Percentiles rank a stretch among this genome's conserved stretches.
Conservation (phyloP, 805 yeast species). For the Starmera quercuum region DNA sequence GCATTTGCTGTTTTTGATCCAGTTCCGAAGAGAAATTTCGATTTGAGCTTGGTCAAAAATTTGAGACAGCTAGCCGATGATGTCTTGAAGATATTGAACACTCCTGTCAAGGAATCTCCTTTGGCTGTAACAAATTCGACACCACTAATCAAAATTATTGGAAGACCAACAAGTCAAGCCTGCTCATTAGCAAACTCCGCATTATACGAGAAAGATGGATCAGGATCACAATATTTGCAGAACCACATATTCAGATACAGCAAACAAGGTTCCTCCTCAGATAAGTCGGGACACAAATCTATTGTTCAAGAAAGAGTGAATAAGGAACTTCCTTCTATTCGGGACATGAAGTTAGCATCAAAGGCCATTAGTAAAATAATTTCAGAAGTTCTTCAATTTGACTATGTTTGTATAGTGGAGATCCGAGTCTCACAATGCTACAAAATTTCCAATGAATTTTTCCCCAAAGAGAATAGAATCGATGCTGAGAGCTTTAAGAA, state of each 20-base stretch:
- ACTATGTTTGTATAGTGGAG: constrained; percentile 44
- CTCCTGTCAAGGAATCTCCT: constrained; percentile 18
- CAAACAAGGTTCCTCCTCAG: constrained; percentile 10
- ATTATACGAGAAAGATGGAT: constrained; percentile 56
- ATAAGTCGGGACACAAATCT: constrained; percentile 10
- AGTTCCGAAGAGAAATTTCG: constrained; percentile 29
- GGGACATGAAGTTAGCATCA: constrained; percentile 40
- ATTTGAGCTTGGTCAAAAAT: constrained; percentile 24
- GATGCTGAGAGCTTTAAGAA: constrained; percentile 36
- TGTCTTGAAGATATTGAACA: constrained; percentile 32
- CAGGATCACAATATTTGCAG: constrained; percentile 53
- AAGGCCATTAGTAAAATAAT: constrained; percentile 29
- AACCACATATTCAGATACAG: constrained; percentile 38
- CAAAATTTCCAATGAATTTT: constrained; percentile 31
- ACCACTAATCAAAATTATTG: constrained; percentile 27
- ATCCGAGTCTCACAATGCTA: constrained; percentile 41
- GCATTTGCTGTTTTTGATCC: constrained; percentile 51
- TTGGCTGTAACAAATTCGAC: constrained; percentile 1
- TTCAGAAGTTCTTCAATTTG: constrained; percentile 25
- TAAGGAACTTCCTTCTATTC: constrained; percentile 25
- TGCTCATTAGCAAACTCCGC: constrained; percentile 22
- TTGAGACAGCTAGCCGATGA: constrained; percentile 33
- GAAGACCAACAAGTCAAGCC: constrained; percentile 52
- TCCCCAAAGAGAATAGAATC: constrained; percentile 37
- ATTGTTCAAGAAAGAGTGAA: constrained; percentile 25